Evolutionary conservation across 768 basidiomycete genomes (phyloP), one percentile per base, ranked within the genome.

Genomic region (button mushroom (Agaricus bisporus)): DNA sequence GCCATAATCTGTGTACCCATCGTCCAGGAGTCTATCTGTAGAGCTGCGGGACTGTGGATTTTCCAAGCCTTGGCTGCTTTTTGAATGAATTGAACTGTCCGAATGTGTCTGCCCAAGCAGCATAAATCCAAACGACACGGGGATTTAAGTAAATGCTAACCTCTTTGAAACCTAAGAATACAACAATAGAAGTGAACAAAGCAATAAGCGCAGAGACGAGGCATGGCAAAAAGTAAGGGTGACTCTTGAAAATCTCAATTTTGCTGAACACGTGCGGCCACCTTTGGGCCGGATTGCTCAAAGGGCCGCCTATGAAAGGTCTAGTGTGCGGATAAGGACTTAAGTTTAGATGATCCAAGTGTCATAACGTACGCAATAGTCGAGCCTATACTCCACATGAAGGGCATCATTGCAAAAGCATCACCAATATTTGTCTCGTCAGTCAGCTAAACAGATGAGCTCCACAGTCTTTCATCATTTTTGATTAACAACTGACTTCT

Each of bases 231-330:
- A 81, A 73, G 57, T 80, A 80, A 1, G 74, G 74, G 55, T 78
- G 64, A 1, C 59, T 47, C 3, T 61, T 61, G 41, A 77, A 61
- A 39, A 73, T 65, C 0, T 56, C 35, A 17, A 72, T 58, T 26
- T 70, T 62, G 11, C 85, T 84, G 52, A 88, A 80, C 1, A 75
- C 61, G 25, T 68, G 58, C 6, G 86, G 85, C 70, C 85, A 88
- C 29, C 74, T 76, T 39, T 76, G 74, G 10, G 74, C 78, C 0
- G 88, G 82, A 38, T 77, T 76, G 5, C 85, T 78, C 4, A 90
- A 64, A 6, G 76, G 55, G 18, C 88, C 88, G 28, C 87, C 87
- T 3, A 88, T 67, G 22, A 81, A 69, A 14, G 87, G 86, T 2
- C 86, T 87, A 10, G 12, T 22, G 14, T 35, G 35, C 1, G 11